Conservation (phyloP, 805 yeast genomes). For the Saccharomycopsis sp. region DNA sequence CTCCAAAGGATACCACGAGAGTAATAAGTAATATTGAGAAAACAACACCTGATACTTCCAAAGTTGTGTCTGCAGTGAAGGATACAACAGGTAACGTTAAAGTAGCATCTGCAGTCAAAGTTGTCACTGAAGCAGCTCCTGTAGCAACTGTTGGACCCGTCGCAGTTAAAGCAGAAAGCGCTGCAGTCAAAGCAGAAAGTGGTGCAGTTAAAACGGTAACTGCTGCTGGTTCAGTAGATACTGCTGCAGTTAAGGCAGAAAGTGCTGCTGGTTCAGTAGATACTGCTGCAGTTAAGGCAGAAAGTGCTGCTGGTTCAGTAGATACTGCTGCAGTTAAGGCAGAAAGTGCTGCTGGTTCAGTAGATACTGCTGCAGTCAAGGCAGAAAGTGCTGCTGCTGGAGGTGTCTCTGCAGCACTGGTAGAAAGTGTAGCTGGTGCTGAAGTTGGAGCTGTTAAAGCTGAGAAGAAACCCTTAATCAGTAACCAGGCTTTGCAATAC, state of each 20-base stretch:
- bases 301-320: slow-evolving; percentile 1
- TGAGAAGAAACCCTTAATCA: not conserved
- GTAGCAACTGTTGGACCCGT: not conserved
- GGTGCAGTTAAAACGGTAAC: slow-evolving; percentile 4
- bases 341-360: slow-evolving; percentile 2
- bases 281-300: slow-evolving; percentile 3
- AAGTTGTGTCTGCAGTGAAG: not conserved
- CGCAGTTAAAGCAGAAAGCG: slow-evolving; percentile 1
- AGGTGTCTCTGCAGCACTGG: not conserved
- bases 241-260: slow-evolving; percentile 5
- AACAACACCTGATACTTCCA: not conserved
- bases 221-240: not conserved
- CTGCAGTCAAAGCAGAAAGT: not conserved
- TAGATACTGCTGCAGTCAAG: not conserved
- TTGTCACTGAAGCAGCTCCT: not conserved
- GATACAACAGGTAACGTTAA: not conserved
- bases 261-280: not conserved
- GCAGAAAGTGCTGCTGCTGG: not conserved
- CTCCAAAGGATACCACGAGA: not conserved
- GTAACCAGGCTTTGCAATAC: not conserved
- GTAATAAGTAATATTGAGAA: not conserved
- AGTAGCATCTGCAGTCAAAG: not conserved
- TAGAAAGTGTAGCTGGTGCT: not conserved
- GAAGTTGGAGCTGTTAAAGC: not conserved
- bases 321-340: slow-evolving; percentile 2